Percentiles rank a stretch among this genome's conserved stretches.
Conservation (phyloP, 176 grass and related monocot genomes). For the Aegilops sharonensis region DNA sequence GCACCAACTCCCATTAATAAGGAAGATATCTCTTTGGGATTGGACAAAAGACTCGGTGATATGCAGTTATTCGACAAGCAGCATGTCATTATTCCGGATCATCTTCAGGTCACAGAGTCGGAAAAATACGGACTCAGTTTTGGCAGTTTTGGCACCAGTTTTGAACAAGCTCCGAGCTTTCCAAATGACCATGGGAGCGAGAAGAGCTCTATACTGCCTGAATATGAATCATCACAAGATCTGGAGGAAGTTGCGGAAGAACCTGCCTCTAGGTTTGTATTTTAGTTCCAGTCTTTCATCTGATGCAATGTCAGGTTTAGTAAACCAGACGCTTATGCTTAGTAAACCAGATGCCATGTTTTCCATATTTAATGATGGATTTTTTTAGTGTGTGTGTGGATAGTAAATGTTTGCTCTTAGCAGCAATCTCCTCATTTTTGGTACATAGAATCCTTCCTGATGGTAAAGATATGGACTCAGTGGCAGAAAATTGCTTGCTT, state of each 20-base stretch:
- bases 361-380: not conserved
- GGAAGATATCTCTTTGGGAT: slow-evolving; percentile 26
- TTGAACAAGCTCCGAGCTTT: slow-evolving; percentile 37
- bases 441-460: not conserved
- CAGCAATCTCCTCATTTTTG: not conserved
- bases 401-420: not conserved
- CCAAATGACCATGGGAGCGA: slow-evolving; percentile 42
- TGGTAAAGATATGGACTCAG: not conserved
- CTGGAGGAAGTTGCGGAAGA: slow-evolving; percentile 37
- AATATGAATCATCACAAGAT: slow-evolving; percentile 46
- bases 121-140: slow-evolving; percentile 85
- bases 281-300: not conserved
- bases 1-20: slow-evolving; percentile 32
- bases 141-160: slow-evolving; percentile 75
- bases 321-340: not conserved
- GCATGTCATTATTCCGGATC: slow-evolving; percentile 88
- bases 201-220: slow-evolving; percentile 29
- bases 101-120: slow-evolving; percentile 83
- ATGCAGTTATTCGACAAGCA: slow-evolving; percentile 54
- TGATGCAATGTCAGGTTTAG: not conserved
- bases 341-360: not conserved
- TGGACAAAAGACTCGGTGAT: slow-evolving; percentile 49
- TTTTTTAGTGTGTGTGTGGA: not conserved
- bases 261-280: slow-evolving; percentile 49
- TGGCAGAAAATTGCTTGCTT: not conserved